Conservation (phyloP, 2,329 filamentous ascomycete species). For the Anthostomella pinea region DNA sequence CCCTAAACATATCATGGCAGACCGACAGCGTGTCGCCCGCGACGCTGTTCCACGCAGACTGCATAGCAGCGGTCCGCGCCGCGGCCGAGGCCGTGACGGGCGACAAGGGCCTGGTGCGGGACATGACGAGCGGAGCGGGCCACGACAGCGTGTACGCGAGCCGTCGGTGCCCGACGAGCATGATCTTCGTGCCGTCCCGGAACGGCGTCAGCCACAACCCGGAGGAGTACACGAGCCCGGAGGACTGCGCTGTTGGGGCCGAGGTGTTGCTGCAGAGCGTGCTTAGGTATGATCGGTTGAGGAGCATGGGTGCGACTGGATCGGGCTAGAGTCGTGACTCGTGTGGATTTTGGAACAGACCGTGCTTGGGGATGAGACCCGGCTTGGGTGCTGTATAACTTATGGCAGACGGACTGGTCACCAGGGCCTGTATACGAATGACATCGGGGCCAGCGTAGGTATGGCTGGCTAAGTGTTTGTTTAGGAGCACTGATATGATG, state of each 20-base stretch:
- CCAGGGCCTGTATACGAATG: too few species aligned
- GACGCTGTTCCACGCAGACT: constrained; percentile 64
- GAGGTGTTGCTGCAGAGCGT: constrained; percentile 45
- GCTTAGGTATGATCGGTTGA: constrained; percentile 35
- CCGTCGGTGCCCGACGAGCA: constrained; percentile 57
- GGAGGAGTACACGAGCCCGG: constrained; percentile 57
- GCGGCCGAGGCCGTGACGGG: constrained; percentile 58
- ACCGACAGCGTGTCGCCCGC: constrained; percentile 62
- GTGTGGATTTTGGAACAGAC: too few species aligned
- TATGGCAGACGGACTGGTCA: too few species aligned
- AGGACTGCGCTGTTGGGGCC: constrained; percentile 55
- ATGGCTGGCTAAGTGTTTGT: too few species aligned
- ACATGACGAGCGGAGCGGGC: constrained; percentile 42
- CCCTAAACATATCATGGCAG: constrained; percentile 41
- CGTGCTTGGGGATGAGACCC: too few species aligned
- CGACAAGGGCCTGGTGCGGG: constrained; percentile 38
- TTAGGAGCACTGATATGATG: too few species aligned
- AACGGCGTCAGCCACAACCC: constrained; percentile 64
- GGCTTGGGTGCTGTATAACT: too few species aligned
- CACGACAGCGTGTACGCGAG: constrained; percentile 58
- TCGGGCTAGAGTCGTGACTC: too few species aligned
- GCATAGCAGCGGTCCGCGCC: constrained; percentile 61
- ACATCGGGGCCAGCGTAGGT: too few species aligned
- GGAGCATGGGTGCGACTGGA: too few species aligned
- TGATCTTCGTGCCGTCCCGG: constrained; percentile 65